phyloP scores from a whole-genome alignment of 2,329 filamentous ascomycete genomes.

The Xylariaceae sp. region DNA sequence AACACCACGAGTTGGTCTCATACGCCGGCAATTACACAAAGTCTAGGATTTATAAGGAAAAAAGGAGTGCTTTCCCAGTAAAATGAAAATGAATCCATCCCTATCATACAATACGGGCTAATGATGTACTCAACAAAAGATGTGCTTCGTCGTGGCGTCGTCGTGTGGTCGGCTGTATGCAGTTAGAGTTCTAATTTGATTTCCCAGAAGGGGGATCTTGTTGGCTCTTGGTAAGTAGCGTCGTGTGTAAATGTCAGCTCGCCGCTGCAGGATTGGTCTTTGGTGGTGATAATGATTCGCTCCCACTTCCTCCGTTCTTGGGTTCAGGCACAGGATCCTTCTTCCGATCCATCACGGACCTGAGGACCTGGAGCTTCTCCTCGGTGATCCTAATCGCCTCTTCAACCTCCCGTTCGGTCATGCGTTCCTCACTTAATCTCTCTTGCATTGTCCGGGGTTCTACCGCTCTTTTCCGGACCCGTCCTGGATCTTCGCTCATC shows the following conservation, averaged over 20 bases:
- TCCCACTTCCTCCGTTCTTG: slow-evolving; percentile 2
- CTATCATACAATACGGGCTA: slow-evolving; percentile 10
- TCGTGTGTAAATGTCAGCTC: slow-evolving; percentile 2
- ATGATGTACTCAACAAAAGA: slow-evolving; percentile 15
- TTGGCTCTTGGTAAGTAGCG: not conserved
- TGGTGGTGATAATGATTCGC: no score
- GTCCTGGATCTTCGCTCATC: slow-evolving; percentile 37
- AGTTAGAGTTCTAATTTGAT: slow-evolving; percentile 1
- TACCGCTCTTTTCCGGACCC: slow-evolving; percentile 42
- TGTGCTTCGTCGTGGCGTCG: slow-evolving; percentile 17
- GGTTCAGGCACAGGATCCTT: slow-evolving; percentile 30
- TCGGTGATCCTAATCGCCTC: slow-evolving; percentile 83
- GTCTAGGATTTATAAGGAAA: no score
- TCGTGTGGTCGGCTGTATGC: slow-evolving; percentile 12
- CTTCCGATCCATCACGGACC: slow-evolving; percentile 62
- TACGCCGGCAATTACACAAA: no score
- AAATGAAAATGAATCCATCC: not conserved
- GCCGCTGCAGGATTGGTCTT: slow-evolving; percentile 1
- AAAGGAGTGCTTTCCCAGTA: no score
- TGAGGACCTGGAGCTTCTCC: slow-evolving; percentile 72
- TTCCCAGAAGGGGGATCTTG: slow-evolving; percentile 1
- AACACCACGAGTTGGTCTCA: no score
- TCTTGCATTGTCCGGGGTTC: slow-evolving; percentile 56
- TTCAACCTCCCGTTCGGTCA: slow-evolving; percentile 68
- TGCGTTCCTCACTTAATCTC: slow-evolving; percentile 51